A percentile compares a stretch with the other conserved stretches of the same genome.
Evolutionary conservation across 345 rosid species (phyloP).

Genomic region (Melaleuca alternifolia): DNA sequence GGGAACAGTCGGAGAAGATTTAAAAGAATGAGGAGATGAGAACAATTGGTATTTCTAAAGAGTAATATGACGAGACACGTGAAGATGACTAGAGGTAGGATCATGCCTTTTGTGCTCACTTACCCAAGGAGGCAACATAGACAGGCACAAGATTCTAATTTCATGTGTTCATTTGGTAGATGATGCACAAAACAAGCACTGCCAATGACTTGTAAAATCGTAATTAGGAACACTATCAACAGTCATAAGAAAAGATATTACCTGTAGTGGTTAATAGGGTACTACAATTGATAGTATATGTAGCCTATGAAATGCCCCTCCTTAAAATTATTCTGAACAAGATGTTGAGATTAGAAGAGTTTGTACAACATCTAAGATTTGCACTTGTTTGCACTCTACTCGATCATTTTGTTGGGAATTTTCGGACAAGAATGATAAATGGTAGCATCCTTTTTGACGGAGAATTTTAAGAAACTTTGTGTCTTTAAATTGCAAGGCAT

Average conservation of each 20-base stretch:
- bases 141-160: background rate
- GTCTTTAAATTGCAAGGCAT: background rate
- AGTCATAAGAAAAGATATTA: background rate
- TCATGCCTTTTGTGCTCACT: background rate
- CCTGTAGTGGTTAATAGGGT: background rate
- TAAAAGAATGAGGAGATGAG: background rate
- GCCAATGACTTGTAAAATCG: background rate
- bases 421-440: background rate
- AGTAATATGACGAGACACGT: background rate
- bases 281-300: background rate
- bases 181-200: background rate
- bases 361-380: background rate
- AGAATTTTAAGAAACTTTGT: background rate
- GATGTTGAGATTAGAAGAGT: background rate
- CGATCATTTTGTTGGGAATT: background rate
- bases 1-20: background rate
- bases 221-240: background rate
- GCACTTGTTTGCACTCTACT: background rate
- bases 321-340: background rate
- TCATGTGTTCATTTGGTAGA: background rate
- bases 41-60: background rate
- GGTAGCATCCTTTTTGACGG: background rate
- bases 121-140: background rate
- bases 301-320: background rate
- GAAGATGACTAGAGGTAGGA: background rate